Evolutionary conservation across 352 stramenopile genomes (phyloP), one percentile per base, ranked within the genome.

Genomic region (Phytophthora brassicae): DNA sequence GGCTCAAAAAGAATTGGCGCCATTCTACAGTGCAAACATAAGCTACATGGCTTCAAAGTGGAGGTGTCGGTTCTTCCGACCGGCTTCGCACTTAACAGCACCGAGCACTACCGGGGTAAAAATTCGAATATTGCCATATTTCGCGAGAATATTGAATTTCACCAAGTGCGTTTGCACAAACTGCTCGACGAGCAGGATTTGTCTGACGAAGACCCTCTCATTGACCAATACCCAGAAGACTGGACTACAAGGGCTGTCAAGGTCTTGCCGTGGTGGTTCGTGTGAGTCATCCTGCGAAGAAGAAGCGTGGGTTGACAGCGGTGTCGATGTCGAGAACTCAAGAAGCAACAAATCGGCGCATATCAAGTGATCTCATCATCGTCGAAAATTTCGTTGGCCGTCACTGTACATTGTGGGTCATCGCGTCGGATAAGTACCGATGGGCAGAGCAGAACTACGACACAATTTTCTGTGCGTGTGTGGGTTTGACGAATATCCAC

Each of bases 21-120:
- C 53, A 9, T 60, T 35, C 8, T 60, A 60, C 42, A 52, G 29
- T 20, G 42, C 7, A 60, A 60, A 6, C 53, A 46, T 16, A 60
- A 46, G 13, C 31, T 51, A 20, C 46, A 60, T 29, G 20, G 53
- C 1, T 9, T 46, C 4, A 59, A 59, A n/a, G 39, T 45, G 11
- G 39, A 51, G n/a, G 41, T 51, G 0, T 51, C 41, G 2, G 52
- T 51, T 12, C 44, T 36, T 11, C 41, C 39, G 0, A 16, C 6
- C 2, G 52, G 39, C 4, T 13, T 51, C 4, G 52, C 52, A 13
- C 35, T 45, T 19, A 59, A 45, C 41, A 51, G 39, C 28, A 59
- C 5, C 13, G 14, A 45, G 13, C 52, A 59, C 26, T 14, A 23
- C 0, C 50, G 24, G n/a, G 50, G 50, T 3, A 48, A 59, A 19